Percentiles rank a stretch among this genome's conserved stretches.
These are phyloP conservation scores for Psidium friedrichsthalianum DNA, from an alignment of 345 rosid genomes.

Conservation along the genomic window DNA sequence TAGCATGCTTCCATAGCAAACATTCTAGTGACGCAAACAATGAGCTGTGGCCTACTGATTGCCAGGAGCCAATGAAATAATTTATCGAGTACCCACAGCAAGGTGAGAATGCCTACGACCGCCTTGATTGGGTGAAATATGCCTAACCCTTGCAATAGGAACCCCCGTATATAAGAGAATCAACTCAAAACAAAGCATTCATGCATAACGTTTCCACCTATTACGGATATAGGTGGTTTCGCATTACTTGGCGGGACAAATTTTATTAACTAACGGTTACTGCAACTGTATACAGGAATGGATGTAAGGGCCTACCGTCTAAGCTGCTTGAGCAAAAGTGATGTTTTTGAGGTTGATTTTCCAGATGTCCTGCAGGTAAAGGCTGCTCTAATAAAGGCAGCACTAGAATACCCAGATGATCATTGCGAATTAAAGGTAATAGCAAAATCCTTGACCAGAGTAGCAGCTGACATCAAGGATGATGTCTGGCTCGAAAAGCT, in stretches of 20 bases:
- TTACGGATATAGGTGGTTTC: neutral
- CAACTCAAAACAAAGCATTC: neutral
- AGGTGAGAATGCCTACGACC: neutral
- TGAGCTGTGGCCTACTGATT: neutral
- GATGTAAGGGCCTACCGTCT: conserved; percentile 85
- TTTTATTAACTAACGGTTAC: neutral
- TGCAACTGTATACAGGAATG: conserved; percentile 44
- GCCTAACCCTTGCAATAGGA: neutral
- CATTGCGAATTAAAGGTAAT: conserved; percentile 25
- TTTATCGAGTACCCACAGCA: neutral
- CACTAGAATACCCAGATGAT: conserved; percentile 30
- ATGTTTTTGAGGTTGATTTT: conserved; percentile 84
- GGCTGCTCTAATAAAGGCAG: conserved; percentile 52
- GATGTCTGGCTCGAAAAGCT: conserved; percentile 68
- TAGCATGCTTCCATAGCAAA: neutral
- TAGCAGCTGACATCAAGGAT: conserved; percentile 67
- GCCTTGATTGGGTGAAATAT: neutral
- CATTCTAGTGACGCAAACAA: neutral
- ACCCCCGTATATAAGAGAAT: neutral
- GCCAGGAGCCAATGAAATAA: neutral
- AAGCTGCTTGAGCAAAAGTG: conserved; percentile 54
- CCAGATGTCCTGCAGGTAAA: conserved; percentile 59
- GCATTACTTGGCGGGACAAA: neutral
- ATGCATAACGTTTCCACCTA: neutral
- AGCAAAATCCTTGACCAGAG: conserved; percentile 70